Percentiles rank a stretch among this genome's conserved stretches.
Evolutionary conservation across 2,329 filamentous ascomycete genomes (phyloP).

Genomic region (Aspergillus tanneri): DNA sequence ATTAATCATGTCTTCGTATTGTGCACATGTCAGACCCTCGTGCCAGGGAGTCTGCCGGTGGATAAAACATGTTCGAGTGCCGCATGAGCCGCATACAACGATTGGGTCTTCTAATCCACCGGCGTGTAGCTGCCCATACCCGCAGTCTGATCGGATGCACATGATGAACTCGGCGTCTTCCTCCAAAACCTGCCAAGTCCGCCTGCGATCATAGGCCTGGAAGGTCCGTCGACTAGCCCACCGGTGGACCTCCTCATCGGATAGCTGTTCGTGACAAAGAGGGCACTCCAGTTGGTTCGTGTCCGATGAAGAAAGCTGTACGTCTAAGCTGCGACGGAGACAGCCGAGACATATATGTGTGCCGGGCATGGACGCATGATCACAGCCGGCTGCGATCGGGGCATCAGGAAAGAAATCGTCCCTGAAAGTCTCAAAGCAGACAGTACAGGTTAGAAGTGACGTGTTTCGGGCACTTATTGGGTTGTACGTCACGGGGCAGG

Average conservation of each 20-base stretch:
- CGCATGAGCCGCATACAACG: conserved; percentile 18
- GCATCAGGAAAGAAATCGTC: conserved; percentile 11
- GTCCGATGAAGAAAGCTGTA: conserved; percentile 13
- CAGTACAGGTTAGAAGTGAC: conserved; percentile 9
- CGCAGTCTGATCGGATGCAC: conserved; percentile 15
- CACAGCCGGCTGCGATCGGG: conserved; percentile 16
- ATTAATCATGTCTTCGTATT: conserved; percentile 12
- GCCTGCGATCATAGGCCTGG: conserved; percentile 14
- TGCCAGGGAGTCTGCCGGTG: conserved; percentile 19
- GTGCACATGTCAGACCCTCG: conserved; percentile 18
- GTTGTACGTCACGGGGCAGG: neutral
- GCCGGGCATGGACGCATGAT: conserved; percentile 13
- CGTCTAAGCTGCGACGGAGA: conserved; percentile 17
- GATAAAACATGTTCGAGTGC: conserved; percentile 18
- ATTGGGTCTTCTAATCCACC: conserved; percentile 18
- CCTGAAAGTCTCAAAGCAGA: conserved; percentile 14
- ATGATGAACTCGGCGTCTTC: conserved; percentile 18
- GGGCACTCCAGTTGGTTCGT: conserved; percentile 13
- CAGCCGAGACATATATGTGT: conserved; percentile 16
- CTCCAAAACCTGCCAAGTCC: conserved; percentile 17
- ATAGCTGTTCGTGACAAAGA: conserved; percentile 16
- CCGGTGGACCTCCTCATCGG: conserved; percentile 14
- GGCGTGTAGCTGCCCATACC: conserved; percentile 20
- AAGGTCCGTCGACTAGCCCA: conserved; percentile 20
- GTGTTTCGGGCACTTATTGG: neutral